These are phyloP conservation scores for Xenoacremonium recifei DNA, from an alignment of 2,329 filamentous ascomycete genomes.

Conservation along the genomic window DNA sequence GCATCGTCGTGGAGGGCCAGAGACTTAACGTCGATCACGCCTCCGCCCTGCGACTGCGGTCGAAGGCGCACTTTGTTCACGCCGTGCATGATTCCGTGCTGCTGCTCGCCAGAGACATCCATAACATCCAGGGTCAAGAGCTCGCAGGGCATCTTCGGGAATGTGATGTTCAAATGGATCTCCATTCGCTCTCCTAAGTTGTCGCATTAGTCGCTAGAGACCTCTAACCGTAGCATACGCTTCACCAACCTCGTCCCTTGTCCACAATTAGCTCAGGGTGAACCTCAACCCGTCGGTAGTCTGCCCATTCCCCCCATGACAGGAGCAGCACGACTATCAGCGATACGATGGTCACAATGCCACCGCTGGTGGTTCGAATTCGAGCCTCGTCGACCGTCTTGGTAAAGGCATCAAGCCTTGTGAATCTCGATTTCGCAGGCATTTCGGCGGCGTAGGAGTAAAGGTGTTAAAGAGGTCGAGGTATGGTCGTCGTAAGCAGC, in stretches of 20 bases:
- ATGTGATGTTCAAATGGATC: constrained; percentile 96
- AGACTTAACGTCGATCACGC: constrained; percentile 67
- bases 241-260: constrained; percentile 77
- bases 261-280: constrained; percentile 94
- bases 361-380: constrained; percentile 91
- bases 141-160: constrained; percentile 91
- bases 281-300: constrained; percentile 83
- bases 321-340: constrained; percentile 86
- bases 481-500: too few species aligned
- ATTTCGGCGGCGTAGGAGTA: constrained; percentile 54
- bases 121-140: constrained; percentile 96
- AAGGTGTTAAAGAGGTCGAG: too few species aligned
- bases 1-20: constrained; percentile 65
- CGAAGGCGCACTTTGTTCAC: constrained; percentile 85
- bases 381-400: constrained; percentile 99
- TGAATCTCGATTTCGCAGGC: constrained; percentile 91
- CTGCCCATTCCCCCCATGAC: constrained; percentile 91
- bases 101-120: constrained; percentile 97
- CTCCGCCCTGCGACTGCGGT: constrained; percentile 70
- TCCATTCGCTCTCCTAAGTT: constrained; percentile 89
- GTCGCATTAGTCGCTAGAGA: constrained; percentile 19
- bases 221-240: neutral
- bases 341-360: constrained; percentile 89
- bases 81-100: constrained; percentile 90
- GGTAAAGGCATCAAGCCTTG: constrained; percentile 95